Evolutionary conservation across 1,284 basidiomycete species (phyloP), one percentile per base, ranked within the genome.

Genomic region (Gymnopus androsaceus): DNA sequence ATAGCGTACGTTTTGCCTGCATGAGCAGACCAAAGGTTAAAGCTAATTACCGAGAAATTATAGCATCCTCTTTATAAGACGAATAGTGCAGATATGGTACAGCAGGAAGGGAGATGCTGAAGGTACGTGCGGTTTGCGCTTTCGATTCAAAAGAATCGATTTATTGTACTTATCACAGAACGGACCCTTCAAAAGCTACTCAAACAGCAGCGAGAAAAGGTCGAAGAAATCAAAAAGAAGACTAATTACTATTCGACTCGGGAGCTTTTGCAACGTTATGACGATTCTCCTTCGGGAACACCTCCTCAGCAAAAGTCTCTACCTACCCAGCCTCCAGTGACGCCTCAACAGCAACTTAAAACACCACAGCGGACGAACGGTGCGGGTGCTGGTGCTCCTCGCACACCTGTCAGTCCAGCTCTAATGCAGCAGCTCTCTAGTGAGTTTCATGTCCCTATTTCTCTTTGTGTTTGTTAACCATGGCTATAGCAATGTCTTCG

Each of bases 201-300:
- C 62, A 88, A 88, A 66, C 79, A 90, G 66, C 94, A 95, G 64
- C 85, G 91, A 34, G 82, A 83, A 37, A 95, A 94, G 69, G 83
- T 99, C 28, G 95, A 97, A 63, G 95, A 98, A 67, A 92, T 99
- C 64, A 99, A 99, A 79, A 92, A 94, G 74, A 94, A 93, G 65
- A 98, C 95, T 0, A 95, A 96, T 65, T 99, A 92, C 72, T 94
- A 99, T 69, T 85, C 86, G 25, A 96, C 95, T 15, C 87, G 92
- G 51, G 90, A 88, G 64, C 81, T 99, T 46, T 79, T 99, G 14
- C 94, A 98, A 68, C 85, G 87, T 57, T 98, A 98, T 67, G 96
- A 97, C 61, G 89, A 91, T 7, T 57, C 73, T 28, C 64, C 76
- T 15, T 59, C 65, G 19, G 65, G 69, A 15, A 69, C 75, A 12